Evolutionary conservation across 139 green algal genomes (phyloP), one percentile per base, ranked within the genome.

Genomic region (Ettlia oleoabundans): DNA sequence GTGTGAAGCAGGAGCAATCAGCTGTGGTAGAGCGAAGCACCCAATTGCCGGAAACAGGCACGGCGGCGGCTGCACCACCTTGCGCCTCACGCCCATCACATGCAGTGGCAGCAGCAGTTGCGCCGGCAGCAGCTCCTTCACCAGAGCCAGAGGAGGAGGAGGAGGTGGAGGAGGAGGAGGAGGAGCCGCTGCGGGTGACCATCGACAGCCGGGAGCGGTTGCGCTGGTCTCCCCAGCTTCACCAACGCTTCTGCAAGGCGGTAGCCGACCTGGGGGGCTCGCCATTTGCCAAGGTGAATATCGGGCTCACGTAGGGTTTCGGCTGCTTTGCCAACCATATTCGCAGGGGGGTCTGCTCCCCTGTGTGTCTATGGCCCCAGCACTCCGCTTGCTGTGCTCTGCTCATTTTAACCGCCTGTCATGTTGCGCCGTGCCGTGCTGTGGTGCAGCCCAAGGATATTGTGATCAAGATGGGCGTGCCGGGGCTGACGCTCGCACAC

Each of bases 241-340:
- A 80, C 53, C 53, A 68, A 28, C 73, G 73, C 33, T 80, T 80
- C 53, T 80, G 73, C 73, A 35, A 80, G 52, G 73, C 73, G 3
- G 53, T 68, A 6, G 73, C 40, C 30, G 40, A 32, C 10, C 53
- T 80, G 73, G 73, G 73, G 30, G 73, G 73, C 37, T 52, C 47
- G n/a, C 47, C 73, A 2, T 30, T 80, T 35, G 73, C 73, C 35
- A 80, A 80, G 71, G 71, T 78, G 51, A 2, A 51, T 19, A 3
- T n/a, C n/a, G n/a, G n/a, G n/a, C n/a, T n/a, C n/a, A n/a, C n/a
- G n/a, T n/a, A n/a, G n/a, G n/a, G n/a, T n/a, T n/a, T n/a, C n/a
- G n/a, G n/a, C n/a, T n/a, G n/a, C n/a, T n/a, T n/a, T n/a, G n/a
- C n/a, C n/a, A n/a, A n/a, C n/a, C n/a, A n/a, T n/a, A n/a, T n/a